Evolutionary conservation across 345 rosid genomes (phyloP).

Genomic region (Rhizophora apiculata): DNA sequence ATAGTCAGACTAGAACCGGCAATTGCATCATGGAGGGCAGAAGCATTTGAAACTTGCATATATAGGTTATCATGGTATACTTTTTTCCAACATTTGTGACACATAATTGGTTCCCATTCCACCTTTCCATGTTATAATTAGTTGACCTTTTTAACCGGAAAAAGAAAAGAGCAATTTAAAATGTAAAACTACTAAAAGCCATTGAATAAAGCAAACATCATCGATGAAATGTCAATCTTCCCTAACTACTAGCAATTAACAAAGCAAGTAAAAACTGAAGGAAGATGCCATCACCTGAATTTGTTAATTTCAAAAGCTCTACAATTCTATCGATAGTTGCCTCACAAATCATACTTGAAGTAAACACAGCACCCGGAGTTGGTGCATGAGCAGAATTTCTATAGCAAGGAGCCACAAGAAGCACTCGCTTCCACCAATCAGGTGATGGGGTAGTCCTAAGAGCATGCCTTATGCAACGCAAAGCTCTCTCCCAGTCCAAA

Average conservation of each 20-base stretch:
- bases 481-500: conserved; percentile 99
- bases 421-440: conserved; percentile 99
- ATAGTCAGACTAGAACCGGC: neutral
- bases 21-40: neutral
- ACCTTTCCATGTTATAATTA: neutral
- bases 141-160: neutral
- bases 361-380: conserved; percentile 94
- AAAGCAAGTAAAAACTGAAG: neutral
- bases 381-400: conserved; percentile 64
- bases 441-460: conserved; percentile 97
- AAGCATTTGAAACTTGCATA: conserved; percentile 1
- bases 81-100: neutral
- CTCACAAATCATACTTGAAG: conserved; percentile 91
- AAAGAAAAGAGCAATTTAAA: neutral
- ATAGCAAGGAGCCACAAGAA: conserved; percentile 82
- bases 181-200: neutral
- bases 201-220: conserved; percentile 2
- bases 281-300: conserved; percentile 65
- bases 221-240: neutral
- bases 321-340: conserved; percentile 86
- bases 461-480: conserved; percentile 93
- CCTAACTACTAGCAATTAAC: neutral
- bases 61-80: conserved; percentile 3
- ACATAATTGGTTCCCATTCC: neutral
- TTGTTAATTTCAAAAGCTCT: conserved; percentile 84